Conservation (phyloP, 208 protist species). For the Trypanosoma vivax region DNA sequence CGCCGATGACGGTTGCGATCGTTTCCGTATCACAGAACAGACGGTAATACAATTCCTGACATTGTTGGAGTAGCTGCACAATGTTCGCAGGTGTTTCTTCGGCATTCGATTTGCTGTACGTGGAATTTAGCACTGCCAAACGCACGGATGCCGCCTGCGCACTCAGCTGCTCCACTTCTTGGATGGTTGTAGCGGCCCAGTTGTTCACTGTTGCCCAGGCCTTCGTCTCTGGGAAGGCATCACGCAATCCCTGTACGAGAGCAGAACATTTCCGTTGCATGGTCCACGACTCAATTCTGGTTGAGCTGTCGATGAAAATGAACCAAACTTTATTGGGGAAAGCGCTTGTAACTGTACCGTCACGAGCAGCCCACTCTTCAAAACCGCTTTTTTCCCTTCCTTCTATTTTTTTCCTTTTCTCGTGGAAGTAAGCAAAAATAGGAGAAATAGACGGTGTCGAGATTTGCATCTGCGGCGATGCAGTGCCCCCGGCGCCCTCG, state of each 20-base stretch:
- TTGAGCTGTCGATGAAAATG: no score
- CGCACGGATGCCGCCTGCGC: constrained; percentile 14
- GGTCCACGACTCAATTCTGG: no score
- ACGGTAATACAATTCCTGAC: constrained; percentile 31
- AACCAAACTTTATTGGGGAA: no score
- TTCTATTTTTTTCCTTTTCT: no score
- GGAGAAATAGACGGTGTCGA: no score
- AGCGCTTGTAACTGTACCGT: no score
- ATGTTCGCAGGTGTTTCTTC: constrained; percentile 20
- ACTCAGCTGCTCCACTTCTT: constrained; percentile 21
- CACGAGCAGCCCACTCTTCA: no score
- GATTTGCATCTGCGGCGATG: no score
- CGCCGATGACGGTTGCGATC: constrained; percentile 57
- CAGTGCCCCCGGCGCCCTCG: no score
- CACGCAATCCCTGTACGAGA: constrained; percentile 50
- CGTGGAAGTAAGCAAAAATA: no score
- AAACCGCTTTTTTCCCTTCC: no score
- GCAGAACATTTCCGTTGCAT: constrained; percentile 60
- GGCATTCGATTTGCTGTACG: constrained; percentile 16
- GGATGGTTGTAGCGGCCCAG: constrained; percentile 36
- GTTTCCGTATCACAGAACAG: constrained; percentile 43
- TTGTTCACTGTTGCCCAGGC: constrained; percentile 36
- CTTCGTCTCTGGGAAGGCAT: constrained; percentile 46
- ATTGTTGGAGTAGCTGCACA: constrained; percentile 33
- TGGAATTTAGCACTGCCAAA: constrained; percentile 12